Evolutionary conservation across 2,329 filamentous ascomycete species (phyloP).

Genomic region (Aureobasidium sp.): DNA sequence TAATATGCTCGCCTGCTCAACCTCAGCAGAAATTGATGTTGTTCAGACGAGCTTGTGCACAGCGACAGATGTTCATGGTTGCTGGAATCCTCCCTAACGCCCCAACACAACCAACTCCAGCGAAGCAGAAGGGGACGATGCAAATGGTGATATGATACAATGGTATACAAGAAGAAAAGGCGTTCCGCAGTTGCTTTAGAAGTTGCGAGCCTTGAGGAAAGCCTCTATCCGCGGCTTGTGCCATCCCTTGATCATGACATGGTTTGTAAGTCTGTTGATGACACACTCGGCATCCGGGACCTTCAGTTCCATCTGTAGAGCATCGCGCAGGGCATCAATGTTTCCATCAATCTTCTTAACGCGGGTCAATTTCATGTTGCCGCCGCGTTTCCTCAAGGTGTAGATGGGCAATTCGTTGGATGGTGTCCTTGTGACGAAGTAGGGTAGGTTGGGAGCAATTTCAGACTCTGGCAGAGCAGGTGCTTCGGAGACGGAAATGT

Average conservation of each 20-base stretch:
- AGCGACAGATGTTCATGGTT: too few species aligned
- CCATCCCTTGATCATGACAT: conserved; percentile 59
- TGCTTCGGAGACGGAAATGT: conserved; percentile 15
- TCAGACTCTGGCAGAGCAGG: conserved; percentile 19
- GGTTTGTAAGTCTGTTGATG: conserved; percentile 56
- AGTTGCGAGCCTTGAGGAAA: conserved; percentile 28
- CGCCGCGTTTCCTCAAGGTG: conserved; percentile 61
- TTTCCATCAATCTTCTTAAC: conserved; percentile 77
- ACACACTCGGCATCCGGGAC: conserved; percentile 40
- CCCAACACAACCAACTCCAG: too few species aligned
- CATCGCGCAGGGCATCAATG: conserved; percentile 50
- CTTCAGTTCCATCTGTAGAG: conserved; percentile 51
- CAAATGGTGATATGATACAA: conserved; percentile 2
- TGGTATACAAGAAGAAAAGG: background rate
- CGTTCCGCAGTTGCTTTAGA: conserved; percentile 16
- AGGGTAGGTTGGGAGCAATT: conserved; percentile 46
- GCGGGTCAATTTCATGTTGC: conserved; percentile 64
- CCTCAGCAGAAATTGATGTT: too few species aligned
- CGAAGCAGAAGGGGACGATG: background rate
- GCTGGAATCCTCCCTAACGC: too few species aligned
- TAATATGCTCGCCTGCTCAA: too few species aligned
- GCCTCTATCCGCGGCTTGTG: conserved; percentile 25
- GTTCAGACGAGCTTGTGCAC: too few species aligned
- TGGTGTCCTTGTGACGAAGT: conserved; percentile 63
- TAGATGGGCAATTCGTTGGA: conserved; percentile 72